Evolutionary conservation across 1,139 yeast genomes (phyloP).

Genomic region (Geotrichum aggregatum): DNA sequence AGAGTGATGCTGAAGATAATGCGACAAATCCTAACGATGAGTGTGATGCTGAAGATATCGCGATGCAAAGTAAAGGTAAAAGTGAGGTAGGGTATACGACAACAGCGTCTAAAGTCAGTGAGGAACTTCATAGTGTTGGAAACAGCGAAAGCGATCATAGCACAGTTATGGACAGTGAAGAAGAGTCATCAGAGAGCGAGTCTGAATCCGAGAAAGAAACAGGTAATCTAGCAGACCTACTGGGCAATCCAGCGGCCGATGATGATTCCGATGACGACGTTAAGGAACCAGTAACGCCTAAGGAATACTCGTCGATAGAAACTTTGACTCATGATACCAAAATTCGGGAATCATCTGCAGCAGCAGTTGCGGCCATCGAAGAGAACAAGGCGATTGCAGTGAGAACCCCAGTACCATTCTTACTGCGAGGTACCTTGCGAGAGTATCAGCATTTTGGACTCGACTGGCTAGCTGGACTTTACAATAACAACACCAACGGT

Average conservation of each 20-base stretch:
- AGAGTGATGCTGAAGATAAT: slow-evolving; percentile 26
- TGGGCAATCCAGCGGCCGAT: slow-evolving; percentile 28
- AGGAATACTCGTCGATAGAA: slow-evolving; percentile 10
- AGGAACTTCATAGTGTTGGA: slow-evolving; percentile 26
- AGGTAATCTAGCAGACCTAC: slow-evolving; percentile 28
- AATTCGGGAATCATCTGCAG: slow-evolving; percentile 4
- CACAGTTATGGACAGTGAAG: slow-evolving; percentile 30
- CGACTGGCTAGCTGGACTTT: slow-evolving; percentile 93
- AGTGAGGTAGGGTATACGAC: too few species aligned
- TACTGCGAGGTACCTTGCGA: slow-evolving; percentile 75
- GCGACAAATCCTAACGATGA: slow-evolving; percentile 28
- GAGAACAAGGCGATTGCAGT: slow-evolving; percentile 15
- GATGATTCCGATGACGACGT: slow-evolving; percentile 28
- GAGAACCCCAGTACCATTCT: slow-evolving; percentile 36
- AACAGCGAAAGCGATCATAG: slow-evolving; percentile 24
- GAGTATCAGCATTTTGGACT: slow-evolving; percentile 94
- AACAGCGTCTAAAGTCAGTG: background rate
- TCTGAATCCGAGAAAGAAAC: slow-evolving; percentile 21
- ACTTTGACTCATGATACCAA: slow-evolving; percentile 15
- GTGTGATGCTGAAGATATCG: slow-evolving; percentile 24
- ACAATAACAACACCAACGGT: slow-evolving; percentile 90
- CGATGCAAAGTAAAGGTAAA: slow-evolving; percentile 16
- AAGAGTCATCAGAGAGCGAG: slow-evolving; percentile 22
- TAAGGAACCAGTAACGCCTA: slow-evolving; percentile 20
- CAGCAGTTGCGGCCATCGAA: slow-evolving; percentile 16